phyloP scores from a whole-genome alignment of 257 asterid genomes.

The Coffea canephora region DNA sequence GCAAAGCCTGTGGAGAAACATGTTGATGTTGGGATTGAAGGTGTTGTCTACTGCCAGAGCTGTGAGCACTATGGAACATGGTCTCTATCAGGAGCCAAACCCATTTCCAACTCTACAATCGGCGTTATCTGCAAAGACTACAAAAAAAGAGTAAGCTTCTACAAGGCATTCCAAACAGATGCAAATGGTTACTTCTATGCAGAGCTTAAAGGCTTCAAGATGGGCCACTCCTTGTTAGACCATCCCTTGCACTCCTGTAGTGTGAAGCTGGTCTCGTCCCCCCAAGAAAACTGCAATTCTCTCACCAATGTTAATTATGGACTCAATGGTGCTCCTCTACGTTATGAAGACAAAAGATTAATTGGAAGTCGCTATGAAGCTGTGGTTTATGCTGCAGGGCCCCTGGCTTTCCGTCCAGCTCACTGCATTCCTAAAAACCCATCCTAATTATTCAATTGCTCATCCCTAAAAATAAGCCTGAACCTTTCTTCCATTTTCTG shows the following conservation, averaged over 20 bases:
- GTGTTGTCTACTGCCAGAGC: constrained; percentile 76
- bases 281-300: constrained; percentile 47
- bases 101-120: constrained; percentile 51
- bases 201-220: constrained; percentile 68
- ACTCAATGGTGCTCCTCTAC: constrained; percentile 65
- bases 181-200: constrained; percentile 72
- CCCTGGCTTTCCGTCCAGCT: constrained; percentile 78
- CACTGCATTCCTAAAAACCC: constrained; percentile 44
- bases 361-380: constrained; percentile 51
- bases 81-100: constrained; percentile 53
- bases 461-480: constrained; percentile 11
- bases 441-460: constrained; percentile 2
- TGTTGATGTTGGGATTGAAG: constrained; percentile 69
- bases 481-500: not conserved
- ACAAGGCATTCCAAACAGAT: constrained; percentile 61
- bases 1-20: constrained; percentile 35
- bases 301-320: constrained; percentile 75
- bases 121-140: constrained; percentile 83
- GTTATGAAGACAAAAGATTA: constrained; percentile 59
- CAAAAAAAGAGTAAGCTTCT: constrained; percentile 57
- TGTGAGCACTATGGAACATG: constrained; percentile 56
- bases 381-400: constrained; percentile 64
- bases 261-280: constrained; percentile 71
- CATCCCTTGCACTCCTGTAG: constrained; percentile 88
- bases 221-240: constrained; percentile 64